phyloP scores from a whole-genome alignment of 108 stramenopile genomes.

The Hondaea fermentalgiana region DNA sequence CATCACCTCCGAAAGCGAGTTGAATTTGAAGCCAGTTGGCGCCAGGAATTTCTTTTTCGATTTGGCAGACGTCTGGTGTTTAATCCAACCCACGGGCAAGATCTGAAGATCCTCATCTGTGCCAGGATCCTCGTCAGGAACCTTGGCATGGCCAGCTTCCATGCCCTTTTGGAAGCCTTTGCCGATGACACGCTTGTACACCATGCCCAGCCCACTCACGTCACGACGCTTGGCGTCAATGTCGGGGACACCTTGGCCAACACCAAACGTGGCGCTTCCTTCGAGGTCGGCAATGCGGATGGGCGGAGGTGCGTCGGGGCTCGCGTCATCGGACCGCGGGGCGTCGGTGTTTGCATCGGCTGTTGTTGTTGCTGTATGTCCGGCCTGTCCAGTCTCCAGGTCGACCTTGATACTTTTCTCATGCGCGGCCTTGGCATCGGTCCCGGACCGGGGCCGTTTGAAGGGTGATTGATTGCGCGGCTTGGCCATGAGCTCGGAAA shows the following conservation, averaged over 20 bases:
- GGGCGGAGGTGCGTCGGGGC: no score
- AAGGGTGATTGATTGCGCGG: no score
- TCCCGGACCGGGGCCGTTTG: no score
- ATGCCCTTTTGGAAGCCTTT: neutral
- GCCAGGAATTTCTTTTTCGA: neutral
- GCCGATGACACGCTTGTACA: conserved; percentile 13
- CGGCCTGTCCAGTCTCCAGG: no score
- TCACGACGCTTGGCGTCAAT: neutral
- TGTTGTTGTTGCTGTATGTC: no score
- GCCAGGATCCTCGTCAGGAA: neutral
- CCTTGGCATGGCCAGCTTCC: neutral
- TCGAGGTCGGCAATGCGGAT: neutral
- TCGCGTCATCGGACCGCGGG: no score
- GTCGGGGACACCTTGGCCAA: neutral
- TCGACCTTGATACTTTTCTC: no score
- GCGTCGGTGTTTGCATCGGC: no score
- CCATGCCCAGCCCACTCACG: neutral
- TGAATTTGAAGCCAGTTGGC: neutral
- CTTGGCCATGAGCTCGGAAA: neutral
- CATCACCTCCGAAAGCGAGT: neutral
- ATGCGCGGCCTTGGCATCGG: no score
- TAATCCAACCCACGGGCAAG: neutral
- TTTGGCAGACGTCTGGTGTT: neutral
- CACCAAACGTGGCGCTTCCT: neutral
- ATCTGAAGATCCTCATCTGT: neutral